These are phyloP conservation scores for Saccharomycopsis sp. DNA, from an alignment of 805 yeast species.

Conservation along the genomic window DNA sequence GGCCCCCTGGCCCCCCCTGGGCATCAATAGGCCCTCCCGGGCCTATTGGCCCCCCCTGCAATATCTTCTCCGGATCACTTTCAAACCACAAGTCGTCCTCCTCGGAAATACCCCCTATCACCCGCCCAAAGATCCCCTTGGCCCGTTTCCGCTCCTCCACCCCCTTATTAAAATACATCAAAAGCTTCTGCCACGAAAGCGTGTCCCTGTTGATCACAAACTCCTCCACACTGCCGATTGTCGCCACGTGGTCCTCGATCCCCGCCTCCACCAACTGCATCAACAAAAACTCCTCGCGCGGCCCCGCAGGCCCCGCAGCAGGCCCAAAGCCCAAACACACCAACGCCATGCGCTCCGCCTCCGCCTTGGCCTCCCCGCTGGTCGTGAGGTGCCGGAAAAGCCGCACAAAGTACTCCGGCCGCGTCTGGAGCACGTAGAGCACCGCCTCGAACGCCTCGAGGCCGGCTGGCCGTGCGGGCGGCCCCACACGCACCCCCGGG, in stretches of 20 bases:
- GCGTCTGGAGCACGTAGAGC: slow-evolving; percentile 79
- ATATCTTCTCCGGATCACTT: slow-evolving; percentile 69
- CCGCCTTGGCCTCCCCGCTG: slow-evolving; percentile 7
- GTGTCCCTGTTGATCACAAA: slow-evolving; percentile 25
- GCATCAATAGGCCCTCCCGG: slow-evolving; percentile 14
- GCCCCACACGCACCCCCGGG: not conserved
- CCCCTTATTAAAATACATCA: slow-evolving; percentile 30
- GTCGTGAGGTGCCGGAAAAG: slow-evolving; percentile 10
- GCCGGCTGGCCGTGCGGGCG: slow-evolving; percentile 26
- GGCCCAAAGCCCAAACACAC: slow-evolving; percentile 13
- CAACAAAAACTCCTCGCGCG: slow-evolving; percentile 56
- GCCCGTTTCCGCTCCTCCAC: slow-evolving; percentile 32
- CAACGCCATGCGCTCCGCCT: slow-evolving; percentile 15
- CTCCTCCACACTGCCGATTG: slow-evolving; percentile 22
- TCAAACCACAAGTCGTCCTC: slow-evolving; percentile 52
- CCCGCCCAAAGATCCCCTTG: slow-evolving; percentile 32
- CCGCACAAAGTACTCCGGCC: slow-evolving; percentile 63
- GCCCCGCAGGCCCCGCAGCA: not conserved
- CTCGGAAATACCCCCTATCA: slow-evolving; percentile 33
- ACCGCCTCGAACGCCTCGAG: slow-evolving; percentile 68
- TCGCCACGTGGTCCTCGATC: slow-evolving; percentile 36
- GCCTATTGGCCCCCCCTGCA: slow-evolving; percentile 21
- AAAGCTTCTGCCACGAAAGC: slow-evolving; percentile 39
- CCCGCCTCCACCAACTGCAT: slow-evolving; percentile 47
- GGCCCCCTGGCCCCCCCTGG: slow-evolving; percentile 46